Evolutionary conservation across 2,329 filamentous ascomycete genomes (phyloP), one percentile per base, ranked within the genome.

Genomic region (Arthrobotrys pseudoclavata): DNA sequence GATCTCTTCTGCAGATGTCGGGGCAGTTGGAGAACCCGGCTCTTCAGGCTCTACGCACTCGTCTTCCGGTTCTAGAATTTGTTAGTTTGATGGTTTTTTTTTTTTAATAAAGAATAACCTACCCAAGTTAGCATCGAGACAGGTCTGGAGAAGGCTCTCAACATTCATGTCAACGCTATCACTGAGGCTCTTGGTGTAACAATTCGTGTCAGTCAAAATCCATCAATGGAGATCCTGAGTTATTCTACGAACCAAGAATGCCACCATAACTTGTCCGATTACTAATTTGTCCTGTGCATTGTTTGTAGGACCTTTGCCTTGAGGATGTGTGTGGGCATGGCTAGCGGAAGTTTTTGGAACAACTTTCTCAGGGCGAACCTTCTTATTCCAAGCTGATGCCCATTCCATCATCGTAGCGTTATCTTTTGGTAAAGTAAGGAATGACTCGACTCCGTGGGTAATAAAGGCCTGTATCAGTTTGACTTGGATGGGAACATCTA

Each of bases 1-100:
- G 10, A 82, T 81, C 12, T 82, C 81, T 20, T 80, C 80, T 6
- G 81, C 79, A 9, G 80, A 77, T 29, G 67, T 69, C 10, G 81
- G 81, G 26, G 80, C 79, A 13, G 52, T 72, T 26, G 75, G 75
- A 6, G 69, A 71, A 12, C 68, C 53, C 15, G 67, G 75, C n/a
- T 71, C 75, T 26, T 71, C 67, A 9, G 47, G 47, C 18, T 63
- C 50, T 24, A 45, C 71, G 5, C 22, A 34, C 4, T 61, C 53
- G 12, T 78, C 74, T 62, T 50, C 45, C 47, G 24, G 48, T 26
- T 52, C 18, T 66, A 45, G 26, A 50, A 42, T 22, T 22, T 4
- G 26, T 57, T 66, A 72, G 40, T 7, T 45, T 20, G 15, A 5
- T 52, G 6, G 7, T 20, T 29, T 15, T 22, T 18, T 18, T 4